Evolutionary conservation across 2,329 filamentous ascomycete genomes (phyloP).

Genomic region (Knufia fluminis): DNA sequence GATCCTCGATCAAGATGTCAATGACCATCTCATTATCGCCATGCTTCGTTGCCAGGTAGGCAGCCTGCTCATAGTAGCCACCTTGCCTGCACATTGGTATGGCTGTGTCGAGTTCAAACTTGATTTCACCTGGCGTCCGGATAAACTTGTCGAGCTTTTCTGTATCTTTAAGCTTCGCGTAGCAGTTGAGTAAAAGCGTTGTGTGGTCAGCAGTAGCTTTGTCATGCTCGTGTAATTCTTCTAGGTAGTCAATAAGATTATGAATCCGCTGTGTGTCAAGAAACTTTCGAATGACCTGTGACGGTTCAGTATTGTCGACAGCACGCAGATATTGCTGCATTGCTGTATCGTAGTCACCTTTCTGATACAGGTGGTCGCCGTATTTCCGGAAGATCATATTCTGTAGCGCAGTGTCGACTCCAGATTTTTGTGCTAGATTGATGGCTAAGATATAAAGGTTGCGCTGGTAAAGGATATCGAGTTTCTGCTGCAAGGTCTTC

Average conservation of each 20-base stretch:
- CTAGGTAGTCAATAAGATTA: constrained; percentile 92
- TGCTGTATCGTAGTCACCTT: constrained; percentile 92
- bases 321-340: constrained; percentile 98
- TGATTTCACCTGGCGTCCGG: constrained; percentile 85
- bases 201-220: constrained; percentile 93
- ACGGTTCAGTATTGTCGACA: constrained; percentile 92
- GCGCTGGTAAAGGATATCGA: constrained; percentile 87
- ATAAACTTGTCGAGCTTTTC: constrained; percentile 95
- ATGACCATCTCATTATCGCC: constrained; percentile 89
- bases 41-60: constrained; percentile 88
- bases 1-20: constrained; percentile 91
- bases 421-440: constrained; percentile 81
- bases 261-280: constrained; percentile 95
- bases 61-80: constrained; percentile 92
- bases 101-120: constrained; percentile 93
- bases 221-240: constrained; percentile 89
- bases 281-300: constrained; percentile 94
- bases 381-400: constrained; percentile 90
- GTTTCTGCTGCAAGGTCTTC: constrained; percentile 77
- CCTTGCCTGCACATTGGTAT: constrained; percentile 97
- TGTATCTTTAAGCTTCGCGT: constrained; percentile 94
- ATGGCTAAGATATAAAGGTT: constrained; percentile 89
- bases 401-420: constrained; percentile 69
- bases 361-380: constrained; percentile 88
- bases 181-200: constrained; percentile 88